A percentile compares a stretch with the other conserved stretches of the same genome.
phyloP scores from a whole-genome alignment of 2,329 filamentous ascomycete species.

The Diaporthe sp. region DNA sequence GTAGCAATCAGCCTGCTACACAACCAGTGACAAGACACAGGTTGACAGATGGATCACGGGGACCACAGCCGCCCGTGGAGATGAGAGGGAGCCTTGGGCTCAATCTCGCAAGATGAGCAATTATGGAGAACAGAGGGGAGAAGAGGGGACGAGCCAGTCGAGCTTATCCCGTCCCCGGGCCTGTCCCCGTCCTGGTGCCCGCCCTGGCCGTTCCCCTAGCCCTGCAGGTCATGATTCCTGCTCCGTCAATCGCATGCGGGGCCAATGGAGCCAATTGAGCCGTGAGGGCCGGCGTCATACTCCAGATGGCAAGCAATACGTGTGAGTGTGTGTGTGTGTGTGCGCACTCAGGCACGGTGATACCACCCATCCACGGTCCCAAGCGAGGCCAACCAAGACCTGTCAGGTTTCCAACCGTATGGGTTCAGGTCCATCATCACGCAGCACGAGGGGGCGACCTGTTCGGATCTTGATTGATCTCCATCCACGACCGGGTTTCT shows the following conservation, averaged over 20 bases:
- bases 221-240: constrained; percentile 20
- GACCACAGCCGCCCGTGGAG: constrained; percentile 21
- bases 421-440: constrained; percentile 5
- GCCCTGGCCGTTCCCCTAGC: constrained; percentile 15
- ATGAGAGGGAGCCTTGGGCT: constrained; percentile 31
- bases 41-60: background rate
- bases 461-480: constrained; percentile 33
- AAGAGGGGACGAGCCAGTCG: constrained; percentile 29
- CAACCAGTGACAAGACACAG: background rate
- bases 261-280: constrained; percentile 21
- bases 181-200: background rate
- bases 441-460: background rate
- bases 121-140: constrained; percentile 15
- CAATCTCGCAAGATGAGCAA: constrained; percentile 30
- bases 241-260: constrained; percentile 16
- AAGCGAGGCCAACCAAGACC: constrained; percentile 16
- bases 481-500: constrained; percentile 28
- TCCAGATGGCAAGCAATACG: background rate
- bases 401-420: constrained; percentile 22
- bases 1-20: constrained; percentile 24
- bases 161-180: constrained; percentile 20
- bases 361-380: background rate
- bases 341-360: too few relatives aligned
- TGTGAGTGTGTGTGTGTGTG: background rate
- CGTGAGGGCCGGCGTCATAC: constrained; percentile 3